Base-by-base conservation (phyloP, 2,329 filamentous ascomycete species). In the Sporothrix protearum region DNA sequence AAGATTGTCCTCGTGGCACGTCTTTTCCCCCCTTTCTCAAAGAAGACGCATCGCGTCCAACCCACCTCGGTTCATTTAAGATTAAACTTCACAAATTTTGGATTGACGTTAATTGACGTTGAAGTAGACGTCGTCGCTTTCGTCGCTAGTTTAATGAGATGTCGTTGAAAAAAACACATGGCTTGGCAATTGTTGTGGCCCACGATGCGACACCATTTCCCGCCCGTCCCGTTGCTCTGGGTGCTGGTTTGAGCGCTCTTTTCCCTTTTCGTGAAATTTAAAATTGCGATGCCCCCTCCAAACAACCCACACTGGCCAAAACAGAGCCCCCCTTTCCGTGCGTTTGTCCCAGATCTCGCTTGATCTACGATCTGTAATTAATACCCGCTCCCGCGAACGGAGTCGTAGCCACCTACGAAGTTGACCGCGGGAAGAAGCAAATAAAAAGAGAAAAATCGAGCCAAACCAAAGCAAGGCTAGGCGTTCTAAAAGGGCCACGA, bases 261-360 rank as follows among this genome's bases (percentile, higher is more conserved):
- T 53, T 68, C 66, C 66, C 22, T 28, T 68, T 55, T 68, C 25
- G 66, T 68, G 49, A 68, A 55, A 57, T 68, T 68, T 68, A 68
- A 68, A 57, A 68, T 68, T 68, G 66, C 66, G 30, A 68, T 68
- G 12, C 19, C 45, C 64, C n/a, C 53, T 8, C 6, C 14, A 36
- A 22, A 51, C 42, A 66, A 36, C 33, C 49, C 63, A 66, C 42
- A n/a, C 19, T 19, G 12, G 28, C 53, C 53, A 57, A 28, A 10
- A n/a, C 51, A 49, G 45, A 49, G 8, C 22, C 59, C 57, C 30
- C 25, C 49, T 70, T 36, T 28, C 49, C 39, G 22, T 22, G 36
- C 16, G 22, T 66, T 53, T 59, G 53, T 59, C 28, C 39, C 22
- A 70, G 22, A 68, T 72, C 55, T 66, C 33, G 42, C 63, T 66